Conservation (phyloP, 345 rosid genomes). For the Sonneratia caseolaris region DNA sequence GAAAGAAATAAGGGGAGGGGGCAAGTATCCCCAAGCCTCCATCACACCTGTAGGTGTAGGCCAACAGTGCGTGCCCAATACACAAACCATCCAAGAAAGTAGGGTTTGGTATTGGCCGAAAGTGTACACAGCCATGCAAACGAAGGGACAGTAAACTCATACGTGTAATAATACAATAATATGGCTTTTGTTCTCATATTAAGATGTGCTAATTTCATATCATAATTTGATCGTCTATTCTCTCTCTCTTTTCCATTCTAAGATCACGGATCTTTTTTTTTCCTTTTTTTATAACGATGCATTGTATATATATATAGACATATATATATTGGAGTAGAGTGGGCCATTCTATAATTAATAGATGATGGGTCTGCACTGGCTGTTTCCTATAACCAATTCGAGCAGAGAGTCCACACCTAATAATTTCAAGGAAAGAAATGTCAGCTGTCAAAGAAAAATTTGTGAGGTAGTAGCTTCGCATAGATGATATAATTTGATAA, state of each 20-base stretch:
- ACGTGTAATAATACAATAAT: no score
- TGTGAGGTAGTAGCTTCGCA: background rate
- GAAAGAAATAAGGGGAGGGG: no score
- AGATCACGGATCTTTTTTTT: no score
- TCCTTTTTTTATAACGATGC: background rate
- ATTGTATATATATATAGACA: background rate
- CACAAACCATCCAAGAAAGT: background rate
- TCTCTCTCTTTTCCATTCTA: no score
- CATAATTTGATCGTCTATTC: no score
- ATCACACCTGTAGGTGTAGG: background rate
- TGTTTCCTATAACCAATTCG: no score
- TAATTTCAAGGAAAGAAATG: background rate
- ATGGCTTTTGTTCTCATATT: no score
- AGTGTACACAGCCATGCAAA: background rate
- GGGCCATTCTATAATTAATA: background rate
- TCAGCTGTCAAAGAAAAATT: background rate
- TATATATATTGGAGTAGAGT: background rate
- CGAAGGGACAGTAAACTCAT: no score
- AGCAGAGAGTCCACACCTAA: background rate
- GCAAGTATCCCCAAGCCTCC: background rate
- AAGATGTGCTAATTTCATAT: no score
- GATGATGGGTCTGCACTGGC: background rate
- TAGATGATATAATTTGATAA: no score
- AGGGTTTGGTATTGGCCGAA: background rate
- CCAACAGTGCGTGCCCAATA: background rate